Evolutionary conservation across 192 early-diverging fungal genomes (phyloP).

Genomic region (Ambispora gerdemannii): DNA sequence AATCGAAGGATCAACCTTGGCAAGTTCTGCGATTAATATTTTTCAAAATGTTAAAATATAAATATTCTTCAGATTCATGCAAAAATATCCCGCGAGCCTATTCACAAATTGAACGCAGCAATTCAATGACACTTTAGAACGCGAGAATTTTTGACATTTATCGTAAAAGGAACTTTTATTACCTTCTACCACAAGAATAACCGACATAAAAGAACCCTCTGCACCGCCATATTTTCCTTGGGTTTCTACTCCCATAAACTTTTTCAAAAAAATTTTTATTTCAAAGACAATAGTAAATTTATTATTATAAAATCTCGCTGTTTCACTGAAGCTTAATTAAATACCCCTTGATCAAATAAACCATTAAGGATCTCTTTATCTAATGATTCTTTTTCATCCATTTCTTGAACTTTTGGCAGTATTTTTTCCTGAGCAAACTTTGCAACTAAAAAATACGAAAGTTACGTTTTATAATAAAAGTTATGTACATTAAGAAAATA

Average conservation of each 20-base stretch:
- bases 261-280: slow-evolving; percentile 19
- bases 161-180: neutral
- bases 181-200: slow-evolving; percentile 82
- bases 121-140: neutral
- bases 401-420: slow-evolving; percentile 77
- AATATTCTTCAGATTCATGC: neutral
- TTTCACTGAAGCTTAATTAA: slow-evolving; percentile 32
- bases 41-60: neutral
- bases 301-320: slow-evolving; percentile 15
- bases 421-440: slow-evolving; percentile 84
- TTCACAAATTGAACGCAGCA: too few species aligned
- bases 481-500: slow-evolving; percentile 6
- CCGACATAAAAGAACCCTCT: slow-evolving; percentile 77
- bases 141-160: neutral
- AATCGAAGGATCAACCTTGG: slow-evolving; percentile 93
- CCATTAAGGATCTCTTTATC: slow-evolving; percentile 77
- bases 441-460: slow-evolving; percentile 49
- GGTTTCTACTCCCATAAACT: slow-evolving; percentile 93
- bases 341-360: slow-evolving; percentile 85
- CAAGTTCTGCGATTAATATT: slow-evolving; percentile 59
- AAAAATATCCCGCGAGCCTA: too few species aligned
- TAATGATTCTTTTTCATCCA: slow-evolving; percentile 89
- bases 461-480: neutral
- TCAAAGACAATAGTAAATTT: slow-evolving; percentile 11
- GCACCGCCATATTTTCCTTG: slow-evolving; percentile 76